These are phyloP conservation scores for Aspergillus bridgeri DNA, from an alignment of 495 filamentous ascomycete species.

Conservation along the genomic window DNA sequence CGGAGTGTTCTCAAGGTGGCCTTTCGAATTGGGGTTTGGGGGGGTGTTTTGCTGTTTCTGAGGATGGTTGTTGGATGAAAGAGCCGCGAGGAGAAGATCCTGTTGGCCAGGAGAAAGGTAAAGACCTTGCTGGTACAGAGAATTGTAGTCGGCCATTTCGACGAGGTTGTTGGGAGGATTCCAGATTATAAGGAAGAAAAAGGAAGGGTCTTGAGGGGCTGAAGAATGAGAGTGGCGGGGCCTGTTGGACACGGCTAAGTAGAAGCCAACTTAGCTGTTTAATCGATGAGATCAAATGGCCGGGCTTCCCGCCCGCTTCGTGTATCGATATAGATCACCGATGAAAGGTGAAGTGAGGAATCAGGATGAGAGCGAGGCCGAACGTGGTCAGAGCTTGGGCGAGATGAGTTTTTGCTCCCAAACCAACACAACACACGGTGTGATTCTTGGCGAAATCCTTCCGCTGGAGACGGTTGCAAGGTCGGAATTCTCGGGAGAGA, in stretches of 20 bases:
- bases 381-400: background rate
- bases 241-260: background rate
- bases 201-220: background rate
- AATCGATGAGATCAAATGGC: slow-evolving; percentile 11
- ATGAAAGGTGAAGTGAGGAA: background rate
- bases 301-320: slow-evolving; percentile 34
- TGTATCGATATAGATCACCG: slow-evolving; percentile 9
- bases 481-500: background rate
- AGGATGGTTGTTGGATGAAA: slow-evolving; percentile 68
- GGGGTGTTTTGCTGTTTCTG: slow-evolving; percentile 29
- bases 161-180: too few relatives aligned
- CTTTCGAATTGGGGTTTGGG: slow-evolving; percentile 26
- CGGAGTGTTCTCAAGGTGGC: slow-evolving; percentile 28
- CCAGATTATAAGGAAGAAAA: too few relatives aligned
- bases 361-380: background rate
- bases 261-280: slow-evolving; percentile 5
- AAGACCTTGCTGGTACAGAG: slow-evolving; percentile 43
- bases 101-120: slow-evolving; percentile 85
- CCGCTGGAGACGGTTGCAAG: background rate
- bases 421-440: background rate
- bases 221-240: slow-evolving; percentile 1
- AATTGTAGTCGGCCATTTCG: slow-evolving; percentile 38
- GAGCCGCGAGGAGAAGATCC: slow-evolving; percentile 79
- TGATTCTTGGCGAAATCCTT: background rate
- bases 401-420: background rate